Evolutionary conservation across 495 filamentous ascomycete genomes (phyloP).

Genomic region (Penicillium lagena): DNA sequence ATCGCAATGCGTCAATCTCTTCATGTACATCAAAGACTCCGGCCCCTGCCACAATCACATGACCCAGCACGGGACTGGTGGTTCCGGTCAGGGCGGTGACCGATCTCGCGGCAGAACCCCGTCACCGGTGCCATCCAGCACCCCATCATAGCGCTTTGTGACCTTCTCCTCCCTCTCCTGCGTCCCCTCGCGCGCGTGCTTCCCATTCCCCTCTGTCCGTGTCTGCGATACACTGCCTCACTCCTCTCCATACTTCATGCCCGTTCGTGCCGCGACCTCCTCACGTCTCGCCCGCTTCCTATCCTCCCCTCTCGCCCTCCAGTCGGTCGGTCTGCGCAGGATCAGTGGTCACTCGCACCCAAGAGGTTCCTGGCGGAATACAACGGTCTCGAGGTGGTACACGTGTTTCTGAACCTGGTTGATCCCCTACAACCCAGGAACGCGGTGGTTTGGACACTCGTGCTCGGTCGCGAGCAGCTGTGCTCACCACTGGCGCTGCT

Average conservation of each 20-base stretch:
- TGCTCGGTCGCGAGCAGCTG: slow-evolving; percentile 36
- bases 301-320: slow-evolving; percentile 26
- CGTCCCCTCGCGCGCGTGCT: slow-evolving; percentile 10
- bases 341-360: slow-evolving; percentile 2
- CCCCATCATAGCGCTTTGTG: slow-evolving; percentile 22
- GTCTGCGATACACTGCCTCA: slow-evolving; percentile 2
- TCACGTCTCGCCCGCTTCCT: slow-evolving; percentile 33
- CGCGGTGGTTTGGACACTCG: slow-evolving; percentile 26
- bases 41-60: too few species aligned
- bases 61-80: too few species aligned
- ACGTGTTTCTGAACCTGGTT: slow-evolving; percentile 7
- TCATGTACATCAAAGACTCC: too few species aligned
- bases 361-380: slow-evolving; percentile 5
- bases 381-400: slow-evolving; percentile 6
- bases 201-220: slow-evolving; percentile 8
- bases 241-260: slow-evolving; percentile 22
- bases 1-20: too few species aligned
- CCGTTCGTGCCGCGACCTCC: slow-evolving; percentile 25
- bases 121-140: slow-evolving; percentile 27
- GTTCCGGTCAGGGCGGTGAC: slow-evolving; percentile 20
- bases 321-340: slow-evolving; percentile 13
- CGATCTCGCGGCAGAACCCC: slow-evolving; percentile 20
- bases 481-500: slow-evolving; percentile 25
- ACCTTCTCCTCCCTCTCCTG: slow-evolving; percentile 15
- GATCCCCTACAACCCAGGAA: slow-evolving; percentile 4